These are phyloP conservation scores for Tillandsia leiboldiana DNA, from an alignment of 176 grass and related monocot genomes.

Conservation along the genomic window DNA sequence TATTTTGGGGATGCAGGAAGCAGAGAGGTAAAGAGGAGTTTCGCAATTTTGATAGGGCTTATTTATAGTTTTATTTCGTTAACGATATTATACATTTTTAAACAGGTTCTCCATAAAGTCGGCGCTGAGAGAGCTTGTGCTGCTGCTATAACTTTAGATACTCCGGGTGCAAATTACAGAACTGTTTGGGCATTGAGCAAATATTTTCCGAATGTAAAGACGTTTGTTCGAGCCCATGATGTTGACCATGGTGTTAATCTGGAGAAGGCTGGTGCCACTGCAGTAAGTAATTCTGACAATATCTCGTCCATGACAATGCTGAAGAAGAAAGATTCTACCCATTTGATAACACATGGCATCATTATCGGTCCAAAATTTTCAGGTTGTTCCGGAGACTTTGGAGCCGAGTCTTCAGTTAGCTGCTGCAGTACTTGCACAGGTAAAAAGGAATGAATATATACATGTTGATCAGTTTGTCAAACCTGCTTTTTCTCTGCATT, in stretches of 20 bases:
- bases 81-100: slow-evolving; percentile 15
- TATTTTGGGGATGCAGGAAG: slow-evolving; percentile 99
- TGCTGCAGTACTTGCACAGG: slow-evolving; percentile 96
- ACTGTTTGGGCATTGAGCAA: slow-evolving; percentile 95
- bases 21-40: slow-evolving; percentile 55
- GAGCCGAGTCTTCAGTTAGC: slow-evolving; percentile 98
- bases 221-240: slow-evolving; percentile 97
- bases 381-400: slow-evolving; percentile 98
- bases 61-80: neutral
- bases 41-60: neutral
- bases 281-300: slow-evolving; percentile 47
- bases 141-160: slow-evolving; percentile 97
- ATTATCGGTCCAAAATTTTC: neutral
- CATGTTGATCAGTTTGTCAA: neutral
- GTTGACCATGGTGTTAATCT: slow-evolving; percentile 97
- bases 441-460: slow-evolving; percentile 18
- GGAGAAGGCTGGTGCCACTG: slow-evolving; percentile 93
- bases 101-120: slow-evolving; percentile 96
- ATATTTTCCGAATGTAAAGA: slow-evolving; percentile 95
- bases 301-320: neutral
- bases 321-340: neutral
- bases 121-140: slow-evolving; percentile 95
- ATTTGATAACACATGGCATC: neutral
- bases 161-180: slow-evolving; percentile 96
- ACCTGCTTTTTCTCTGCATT: slow-evolving; percentile 2